A percentile compares a stretch with the other conserved stretches of the same genome.
Conservation (phyloP, 495 filamentous ascomycete genomes). For the Penicillium canescens region DNA sequence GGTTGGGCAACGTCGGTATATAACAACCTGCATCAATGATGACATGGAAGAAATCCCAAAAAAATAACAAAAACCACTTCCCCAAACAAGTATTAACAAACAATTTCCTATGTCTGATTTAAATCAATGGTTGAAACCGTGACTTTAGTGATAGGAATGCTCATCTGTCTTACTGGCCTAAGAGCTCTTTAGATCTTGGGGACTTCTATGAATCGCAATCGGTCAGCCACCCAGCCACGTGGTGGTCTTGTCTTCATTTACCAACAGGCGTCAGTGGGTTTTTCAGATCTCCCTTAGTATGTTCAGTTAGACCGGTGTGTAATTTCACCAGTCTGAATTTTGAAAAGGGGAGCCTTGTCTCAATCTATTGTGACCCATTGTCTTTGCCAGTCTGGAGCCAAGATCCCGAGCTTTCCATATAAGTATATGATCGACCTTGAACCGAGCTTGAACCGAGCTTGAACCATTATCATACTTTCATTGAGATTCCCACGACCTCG, state of each 20-base stretch:
- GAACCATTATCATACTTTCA: background rate
- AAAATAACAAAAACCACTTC: background rate
- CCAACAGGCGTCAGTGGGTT: background rate
- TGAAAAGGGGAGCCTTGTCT: no score
- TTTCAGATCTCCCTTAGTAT: background rate
- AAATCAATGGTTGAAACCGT: no score
- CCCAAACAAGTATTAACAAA: no score
- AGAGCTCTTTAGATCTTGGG: background rate
- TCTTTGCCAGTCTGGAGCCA: background rate
- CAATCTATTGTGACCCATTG: background rate
- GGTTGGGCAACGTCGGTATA: conserved; percentile 17
- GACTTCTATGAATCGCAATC: background rate
- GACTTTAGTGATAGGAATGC: background rate
- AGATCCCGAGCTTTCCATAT: background rate
- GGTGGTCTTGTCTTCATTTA: background rate
- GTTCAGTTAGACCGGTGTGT: background rate
- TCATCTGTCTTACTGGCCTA: background rate
- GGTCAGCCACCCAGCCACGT: conserved; percentile 3
- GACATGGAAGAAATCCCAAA: conserved; percentile 5
- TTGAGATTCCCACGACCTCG: background rate
- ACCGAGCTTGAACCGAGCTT: background rate
- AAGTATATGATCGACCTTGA: conserved; percentile 4
- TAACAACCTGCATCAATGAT: conserved; percentile 5
- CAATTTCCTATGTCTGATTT: no score
- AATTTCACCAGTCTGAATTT: background rate